Conservation (phyloP, 352 stramenopile species). For the Globisporangium polare region DNA sequence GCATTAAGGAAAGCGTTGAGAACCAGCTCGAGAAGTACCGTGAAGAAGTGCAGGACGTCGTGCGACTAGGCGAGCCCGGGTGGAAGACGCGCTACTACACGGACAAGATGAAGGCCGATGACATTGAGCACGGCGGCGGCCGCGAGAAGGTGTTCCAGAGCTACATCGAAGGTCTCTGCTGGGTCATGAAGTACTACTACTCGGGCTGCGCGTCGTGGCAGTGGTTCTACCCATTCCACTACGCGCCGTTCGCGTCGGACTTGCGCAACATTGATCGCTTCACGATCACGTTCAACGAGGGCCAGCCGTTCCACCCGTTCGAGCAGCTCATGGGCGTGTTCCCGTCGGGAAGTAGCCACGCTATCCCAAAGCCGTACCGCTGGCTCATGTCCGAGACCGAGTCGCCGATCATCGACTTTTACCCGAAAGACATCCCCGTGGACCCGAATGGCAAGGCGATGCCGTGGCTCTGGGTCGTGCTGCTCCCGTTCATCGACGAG, state of each 20-base stretch:
- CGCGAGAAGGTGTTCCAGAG: slow-evolving; percentile 91
- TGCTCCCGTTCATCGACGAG: slow-evolving; percentile 99
- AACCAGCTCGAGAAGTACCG: slow-evolving; percentile 78
- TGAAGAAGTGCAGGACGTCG: slow-evolving; percentile 89
- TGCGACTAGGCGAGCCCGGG: slow-evolving; percentile 93
- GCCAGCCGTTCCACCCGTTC: slow-evolving; percentile 96
- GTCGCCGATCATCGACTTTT: slow-evolving; percentile 98
- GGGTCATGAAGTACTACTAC: slow-evolving; percentile 99
- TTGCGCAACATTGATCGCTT: slow-evolving; percentile 87
- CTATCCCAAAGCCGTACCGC: slow-evolving; percentile 94
- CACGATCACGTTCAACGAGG: slow-evolving; percentile 93
- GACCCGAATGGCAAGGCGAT: slow-evolving; percentile 99
- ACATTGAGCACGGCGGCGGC: slow-evolving; percentile 77
- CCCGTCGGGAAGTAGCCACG: slow-evolving; percentile 89
- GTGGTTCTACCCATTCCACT: slow-evolving; percentile 99
- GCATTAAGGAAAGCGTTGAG: slow-evolving; percentile 76
- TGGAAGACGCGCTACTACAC: slow-evolving; percentile 96
- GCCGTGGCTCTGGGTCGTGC: slow-evolving; percentile 98
- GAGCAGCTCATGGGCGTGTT: slow-evolving; percentile 99
- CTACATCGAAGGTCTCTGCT: slow-evolving; percentile 98
- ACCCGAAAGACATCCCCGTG: slow-evolving; percentile 93
- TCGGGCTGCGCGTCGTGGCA: slow-evolving; percentile 97
- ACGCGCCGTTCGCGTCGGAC: slow-evolving; percentile 94
- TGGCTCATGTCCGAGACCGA: slow-evolving; percentile 94
- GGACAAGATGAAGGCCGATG: slow-evolving; percentile 83